Evolutionary conservation across 495 filamentous ascomycete genomes (phyloP), one percentile per base, ranked within the genome.

Genomic region (Extremus antarcticus): DNA sequence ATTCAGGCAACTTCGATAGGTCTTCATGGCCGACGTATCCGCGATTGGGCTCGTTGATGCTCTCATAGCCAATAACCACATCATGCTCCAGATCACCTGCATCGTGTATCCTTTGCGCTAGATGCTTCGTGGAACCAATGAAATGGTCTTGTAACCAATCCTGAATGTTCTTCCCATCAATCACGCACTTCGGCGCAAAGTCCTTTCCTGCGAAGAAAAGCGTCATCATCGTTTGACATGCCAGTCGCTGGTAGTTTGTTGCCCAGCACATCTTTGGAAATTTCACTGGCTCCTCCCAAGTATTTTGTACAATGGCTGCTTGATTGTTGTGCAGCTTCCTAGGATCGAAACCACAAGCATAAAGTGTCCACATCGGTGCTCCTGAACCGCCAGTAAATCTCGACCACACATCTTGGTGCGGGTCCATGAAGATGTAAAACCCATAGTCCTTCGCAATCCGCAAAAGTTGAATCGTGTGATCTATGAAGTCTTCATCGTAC

Each of bases 211-310:
- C 94, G 69, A 90, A 97, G 71, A 96, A 98, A 29, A 95, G 68
- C 0, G 92, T 95, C 64, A 95, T 97, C 62, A 97, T 90, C 43
- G 87, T 87, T 58, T 88, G 87, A 50, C 87, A 88, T 4, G 84
- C 89, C 23, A 95, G 74, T 40, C 94, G 83, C 46, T 80, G 85
- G 63, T 98, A 98, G 63, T 98, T 97, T 21, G 92, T 98, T 46
- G 90, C 88, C 92, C 92, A 98, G 20, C 95, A 89, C 92, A 98
- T 98, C 70, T 97, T 97, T 2, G 92, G 94, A 64, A 92, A 98
- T 2, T 82, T 76, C 3, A 81, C 81, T 17, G 90, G 88, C 35
- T 94, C 77, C n/a, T 88, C 84, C 62, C 86, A 95, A 0, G 86
- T 91, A 63, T 97, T 98, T 43, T 98, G 92, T 22, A 98, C 91